These are phyloP conservation scores for Forsythia suspensa DNA, from an alignment of 257 asterid species.

Conservation along the genomic window DNA sequence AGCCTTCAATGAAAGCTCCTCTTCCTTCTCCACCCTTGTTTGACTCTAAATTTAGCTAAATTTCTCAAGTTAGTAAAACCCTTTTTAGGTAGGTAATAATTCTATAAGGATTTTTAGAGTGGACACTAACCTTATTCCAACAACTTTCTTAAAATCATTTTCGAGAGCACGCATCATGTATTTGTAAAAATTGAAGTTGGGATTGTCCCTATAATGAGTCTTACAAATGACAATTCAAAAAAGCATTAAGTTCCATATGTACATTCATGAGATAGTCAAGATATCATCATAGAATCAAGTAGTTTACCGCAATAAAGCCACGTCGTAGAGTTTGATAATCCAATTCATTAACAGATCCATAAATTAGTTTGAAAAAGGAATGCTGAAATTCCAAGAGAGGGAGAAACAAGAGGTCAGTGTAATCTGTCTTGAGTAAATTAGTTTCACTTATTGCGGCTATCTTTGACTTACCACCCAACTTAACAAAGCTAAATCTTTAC, in stretches of 20 bases:
- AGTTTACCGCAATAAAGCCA: slow-evolving; percentile 47
- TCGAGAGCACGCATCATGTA: slow-evolving; percentile 55
- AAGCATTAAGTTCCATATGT: background rate
- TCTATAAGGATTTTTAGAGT: background rate
- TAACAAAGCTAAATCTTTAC: slow-evolving; percentile 32
- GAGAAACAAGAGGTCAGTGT: background rate
- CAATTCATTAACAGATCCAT: slow-evolving; percentile 41
- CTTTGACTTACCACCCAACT: slow-evolving; percentile 58
- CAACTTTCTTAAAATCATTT: slow-evolving; percentile 51
- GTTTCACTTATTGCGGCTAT: background rate
- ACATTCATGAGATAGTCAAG: background rate
- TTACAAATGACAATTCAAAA: background rate
- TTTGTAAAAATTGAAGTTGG: slow-evolving; percentile 46
- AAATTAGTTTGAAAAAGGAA: slow-evolving; percentile 53
- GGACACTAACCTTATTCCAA: slow-evolving; percentile 43
- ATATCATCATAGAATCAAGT: background rate
- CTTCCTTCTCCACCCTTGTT: no score
- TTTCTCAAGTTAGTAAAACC: background rate
- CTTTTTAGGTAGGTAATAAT: no score
- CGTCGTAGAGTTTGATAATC: slow-evolving; percentile 47
- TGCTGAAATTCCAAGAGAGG: slow-evolving; percentile 26
- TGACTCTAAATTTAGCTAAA: no score
- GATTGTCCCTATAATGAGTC: slow-evolving; percentile 42
- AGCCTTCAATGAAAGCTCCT: no score
- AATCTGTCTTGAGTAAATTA: background rate